Percentiles rank a stretch among this genome's conserved stretches.
These are phyloP conservation scores for Massariosphaeria phaeospora DNA, from an alignment of 495 filamentous ascomycete genomes.

Conservation along the genomic window DNA sequence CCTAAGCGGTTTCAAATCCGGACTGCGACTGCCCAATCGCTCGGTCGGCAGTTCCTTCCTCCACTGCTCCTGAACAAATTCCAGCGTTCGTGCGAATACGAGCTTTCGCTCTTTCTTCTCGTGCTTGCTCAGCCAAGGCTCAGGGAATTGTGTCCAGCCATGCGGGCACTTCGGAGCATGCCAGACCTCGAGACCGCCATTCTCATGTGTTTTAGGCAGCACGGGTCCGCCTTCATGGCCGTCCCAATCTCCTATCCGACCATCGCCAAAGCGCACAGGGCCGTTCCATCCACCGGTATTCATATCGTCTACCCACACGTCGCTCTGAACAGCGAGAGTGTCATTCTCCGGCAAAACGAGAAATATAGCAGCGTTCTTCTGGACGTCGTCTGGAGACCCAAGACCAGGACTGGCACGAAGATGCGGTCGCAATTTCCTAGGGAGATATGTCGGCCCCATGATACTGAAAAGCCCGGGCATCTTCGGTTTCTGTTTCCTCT, in stretches of 20 bases:
- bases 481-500: slow-evolving; percentile 9
- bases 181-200: slow-evolving; percentile 33
- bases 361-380: slow-evolving; percentile 35
- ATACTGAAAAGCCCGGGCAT: slow-evolving; percentile 25
- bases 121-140: slow-evolving; percentile 29
- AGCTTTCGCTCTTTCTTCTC: slow-evolving; percentile 34
- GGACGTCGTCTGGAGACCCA: slow-evolving; percentile 27
- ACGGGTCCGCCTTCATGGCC: neutral
- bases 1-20: slow-evolving; percentile 7
- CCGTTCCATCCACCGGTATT: slow-evolving; percentile 26
- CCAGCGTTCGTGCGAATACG: slow-evolving; percentile 26
- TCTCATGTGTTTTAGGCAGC: neutral
- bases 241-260: slow-evolving; percentile 15
- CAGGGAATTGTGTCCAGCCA: slow-evolving; percentile 41
- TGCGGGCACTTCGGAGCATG: slow-evolving; percentile 35
- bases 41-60: slow-evolving; percentile 6
- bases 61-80: slow-evolving; percentile 29
- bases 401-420: slow-evolving; percentile 36
- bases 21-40: slow-evolving; percentile 4
- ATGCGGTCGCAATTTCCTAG: slow-evolving; percentile 18
- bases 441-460: slow-evolving; percentile 28
- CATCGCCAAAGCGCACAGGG: slow-evolving; percentile 24
- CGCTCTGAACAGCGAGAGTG: slow-evolving; percentile 37
- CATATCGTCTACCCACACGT: slow-evolving; percentile 37
- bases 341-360: slow-evolving; percentile 39